A percentile compares a stretch with the other conserved stretches of the same genome.
Evolutionary conservation across 1,284 basidiomycete genomes (phyloP).

Genomic region (Puccinia hordei): DNA sequence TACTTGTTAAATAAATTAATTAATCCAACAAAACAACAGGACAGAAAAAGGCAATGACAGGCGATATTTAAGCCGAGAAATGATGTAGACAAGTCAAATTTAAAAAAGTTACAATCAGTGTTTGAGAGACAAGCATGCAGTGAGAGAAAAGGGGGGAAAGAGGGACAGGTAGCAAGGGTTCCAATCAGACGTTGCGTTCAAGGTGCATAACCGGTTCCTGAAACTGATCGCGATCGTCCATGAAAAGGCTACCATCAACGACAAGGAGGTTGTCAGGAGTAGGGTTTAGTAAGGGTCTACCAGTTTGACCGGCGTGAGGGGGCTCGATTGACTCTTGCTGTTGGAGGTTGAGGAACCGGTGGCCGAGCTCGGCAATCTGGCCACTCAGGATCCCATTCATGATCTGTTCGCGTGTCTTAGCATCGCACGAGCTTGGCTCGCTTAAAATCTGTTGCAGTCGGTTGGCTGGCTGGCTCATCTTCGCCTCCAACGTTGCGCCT

Average conservation of each 20-base stretch:
- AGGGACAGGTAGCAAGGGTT: too few species aligned
- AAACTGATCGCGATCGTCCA: constrained; percentile 12
- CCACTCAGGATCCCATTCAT: constrained; percentile 11
- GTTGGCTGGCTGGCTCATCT: not conserved
- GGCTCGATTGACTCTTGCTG: not conserved
- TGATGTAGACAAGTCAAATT: too few species aligned
- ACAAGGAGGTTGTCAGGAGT: not conserved
- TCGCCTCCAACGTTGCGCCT: not conserved
- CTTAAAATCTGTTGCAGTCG: not conserved
- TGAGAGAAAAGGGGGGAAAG: not conserved
- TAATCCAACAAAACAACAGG: too few species aligned
- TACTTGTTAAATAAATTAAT: too few species aligned
- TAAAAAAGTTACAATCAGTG: too few species aligned
- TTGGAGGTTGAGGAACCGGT: not conserved
- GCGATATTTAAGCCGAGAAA: too few species aligned
- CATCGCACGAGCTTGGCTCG: constrained; percentile 1
- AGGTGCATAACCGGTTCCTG: constrained; percentile 21
- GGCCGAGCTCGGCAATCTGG: not conserved
- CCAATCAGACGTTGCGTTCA: constrained; percentile 18
- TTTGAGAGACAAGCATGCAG: not conserved
- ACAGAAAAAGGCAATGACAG: too few species aligned
- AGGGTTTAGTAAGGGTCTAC: not conserved
- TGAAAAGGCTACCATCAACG: not conserved
- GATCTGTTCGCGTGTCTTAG: constrained; percentile 22
- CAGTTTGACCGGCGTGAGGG: not conserved